These are phyloP conservation scores for Nitzschia palea DNA, from an alignment of 108 stramenopile genomes.

Conservation along the genomic window DNA sequence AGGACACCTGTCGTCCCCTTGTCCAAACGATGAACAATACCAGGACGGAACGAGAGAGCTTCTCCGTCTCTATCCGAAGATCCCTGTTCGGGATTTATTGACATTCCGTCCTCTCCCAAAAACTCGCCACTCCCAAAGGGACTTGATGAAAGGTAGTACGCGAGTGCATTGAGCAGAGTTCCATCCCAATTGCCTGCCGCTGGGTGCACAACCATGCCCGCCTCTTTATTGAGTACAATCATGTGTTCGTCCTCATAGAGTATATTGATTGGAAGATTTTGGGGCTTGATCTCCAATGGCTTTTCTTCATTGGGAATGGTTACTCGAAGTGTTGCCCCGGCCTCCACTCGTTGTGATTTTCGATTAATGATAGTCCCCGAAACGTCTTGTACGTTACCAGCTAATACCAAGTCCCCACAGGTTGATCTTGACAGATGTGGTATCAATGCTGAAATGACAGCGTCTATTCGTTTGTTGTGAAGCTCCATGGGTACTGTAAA, in stretches of 20 bases:
- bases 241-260: slow-evolving; percentile 92
- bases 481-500: slow-evolving; percentile 31
- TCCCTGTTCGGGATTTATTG: slow-evolving; percentile 16
- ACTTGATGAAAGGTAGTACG: slow-evolving; percentile 77
- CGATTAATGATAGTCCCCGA: slow-evolving; percentile 26
- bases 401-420: slow-evolving; percentile 47
- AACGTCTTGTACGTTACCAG: slow-evolving; percentile 25
- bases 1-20: slow-evolving; percentile 95
- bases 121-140: slow-evolving; percentile 73
- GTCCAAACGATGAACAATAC: slow-evolving; percentile 95
- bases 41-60: slow-evolving; percentile 83
- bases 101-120: slow-evolving; percentile 18
- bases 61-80: slow-evolving; percentile 58
- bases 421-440: slow-evolving; percentile 47
- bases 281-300: slow-evolving; percentile 70
- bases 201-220: slow-evolving; percentile 96
- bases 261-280: slow-evolving; percentile 81
- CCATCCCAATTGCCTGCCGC: slow-evolving; percentile 97
- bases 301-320: slow-evolving; percentile 22
- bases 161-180: slow-evolving; percentile 95
- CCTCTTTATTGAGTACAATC: slow-evolving; percentile 90
- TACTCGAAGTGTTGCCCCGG: slow-evolving; percentile 36
- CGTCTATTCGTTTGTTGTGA: slow-evolving; percentile 54
- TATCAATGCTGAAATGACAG: slow-evolving; percentile 36
- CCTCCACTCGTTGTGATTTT: slow-evolving; percentile 52